Evolutionary conservation across 495 filamentous ascomycete species (phyloP), one percentile per base, ranked within the genome.

Genomic region (Neurospora terricola): DNA sequence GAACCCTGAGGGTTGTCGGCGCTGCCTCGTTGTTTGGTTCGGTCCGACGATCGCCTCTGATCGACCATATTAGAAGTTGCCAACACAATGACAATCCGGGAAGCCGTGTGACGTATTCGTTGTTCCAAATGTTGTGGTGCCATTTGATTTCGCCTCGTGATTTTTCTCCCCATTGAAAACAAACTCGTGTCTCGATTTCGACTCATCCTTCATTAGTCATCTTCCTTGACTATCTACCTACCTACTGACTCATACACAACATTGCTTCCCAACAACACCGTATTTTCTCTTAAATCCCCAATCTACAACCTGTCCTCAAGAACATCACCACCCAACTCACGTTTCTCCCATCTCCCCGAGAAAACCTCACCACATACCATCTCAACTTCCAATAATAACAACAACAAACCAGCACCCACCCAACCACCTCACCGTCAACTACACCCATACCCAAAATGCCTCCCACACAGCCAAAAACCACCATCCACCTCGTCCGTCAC

Each of bases 401-500:
- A 38, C 54, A 39, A 40, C 40, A 12, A 48, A 9, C 10, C n/a
- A 3, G n/a, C 45, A 48, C 45, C n/a, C 45, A 48, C 9, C 43
- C 2, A n/a, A n/a, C n/a, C 43, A 11, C n/a, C 54, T 45, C 18
- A 54, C 4, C 21, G 12, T 8, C 43, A n/a, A 10, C 30, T 34
- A n/a, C n/a, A n/a, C n/a, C 16, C 38, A 70, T 5, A 18, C 7
- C 18, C 36, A 42, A 71, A 40, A 70, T 34, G 34, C 14, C 42
- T 38, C 37, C 37, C 3, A 30, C n/a, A n/a, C n/a, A n/a, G 21
- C 45, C n/a, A 76, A 74, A 34, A 85, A 81, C 80, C 23, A 80
- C 82, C 37, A 77, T 86, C 73, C 86, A 96, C 76, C 80, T 86
- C 38, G 85, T 86, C 71, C 84, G 85, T 59, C 85, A 86, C 78